These are phyloP conservation scores for Trichosporon sp. DNA, from an alignment of 1,284 basidiomycete genomes.

Conservation along the genomic window DNA sequence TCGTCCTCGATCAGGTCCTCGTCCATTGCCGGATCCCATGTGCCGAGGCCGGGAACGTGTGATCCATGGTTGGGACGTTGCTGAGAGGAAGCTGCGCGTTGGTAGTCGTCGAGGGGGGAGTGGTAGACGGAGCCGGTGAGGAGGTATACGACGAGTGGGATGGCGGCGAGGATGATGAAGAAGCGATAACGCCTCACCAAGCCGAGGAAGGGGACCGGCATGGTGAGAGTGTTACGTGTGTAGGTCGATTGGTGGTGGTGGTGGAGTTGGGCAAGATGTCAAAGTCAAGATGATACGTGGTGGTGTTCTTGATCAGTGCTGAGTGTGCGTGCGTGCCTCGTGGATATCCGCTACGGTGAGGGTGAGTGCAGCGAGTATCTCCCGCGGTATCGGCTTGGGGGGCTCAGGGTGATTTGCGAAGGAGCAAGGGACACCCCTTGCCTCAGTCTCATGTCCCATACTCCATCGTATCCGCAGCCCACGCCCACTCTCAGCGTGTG, in stretches of 20 bases:
- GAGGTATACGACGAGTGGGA: constrained; percentile 21
- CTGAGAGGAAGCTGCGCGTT: neutral
- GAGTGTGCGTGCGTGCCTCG: neutral
- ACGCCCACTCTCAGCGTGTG: no score
- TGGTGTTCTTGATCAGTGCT: neutral
- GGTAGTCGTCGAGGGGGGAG: neutral
- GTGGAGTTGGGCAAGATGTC: neutral
- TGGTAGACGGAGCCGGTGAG: constrained; percentile 11
- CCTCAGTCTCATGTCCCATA: neutral
- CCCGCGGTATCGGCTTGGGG: neutral
- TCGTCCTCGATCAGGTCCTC: constrained; percentile 25
- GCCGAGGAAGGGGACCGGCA: constrained; percentile 24
- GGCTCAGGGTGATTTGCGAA: neutral
- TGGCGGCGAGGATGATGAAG: constrained; percentile 20
- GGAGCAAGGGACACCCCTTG: no score
- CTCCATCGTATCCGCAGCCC: no score
- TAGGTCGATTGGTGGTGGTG: neutral
- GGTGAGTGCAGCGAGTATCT: neutral
- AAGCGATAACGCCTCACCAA: constrained; percentile 28
- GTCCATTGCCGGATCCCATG: constrained; percentile 22
- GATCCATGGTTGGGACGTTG: neutral
- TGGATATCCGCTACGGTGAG: neutral
- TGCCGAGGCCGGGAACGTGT: neutral
- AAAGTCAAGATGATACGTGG: neutral
- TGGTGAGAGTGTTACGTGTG: constrained; percentile 19